Evolutionary conservation across 495 filamentous ascomycete genomes (phyloP), one percentile per base, ranked within the genome.

Genomic region (Astrocystis sublimbata): DNA sequence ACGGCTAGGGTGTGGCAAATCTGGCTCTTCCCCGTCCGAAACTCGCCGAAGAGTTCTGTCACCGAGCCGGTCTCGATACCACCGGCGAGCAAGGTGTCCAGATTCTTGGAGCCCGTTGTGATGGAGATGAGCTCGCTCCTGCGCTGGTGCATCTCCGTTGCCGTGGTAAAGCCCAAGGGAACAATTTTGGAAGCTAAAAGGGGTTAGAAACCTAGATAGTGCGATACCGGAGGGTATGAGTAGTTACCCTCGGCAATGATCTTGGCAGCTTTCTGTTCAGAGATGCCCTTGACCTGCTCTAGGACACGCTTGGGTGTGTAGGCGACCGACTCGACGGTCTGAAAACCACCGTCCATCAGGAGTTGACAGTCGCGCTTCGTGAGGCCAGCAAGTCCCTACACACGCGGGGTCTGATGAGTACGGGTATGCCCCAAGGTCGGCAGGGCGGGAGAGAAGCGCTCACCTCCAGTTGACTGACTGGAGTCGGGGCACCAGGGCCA

Each of bases 1-100:
- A 98, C 94, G 1, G 96, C 94, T n/a, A 98, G 85, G 0, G 94
- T 98, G 71, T 98, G 96, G 68, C 96, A 98, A 50, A 98, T 93
- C 71, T 98, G 94, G 73, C 91, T 96, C 76, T 98, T 98, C 74
- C 94, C 94, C 0, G 94, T 98, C 67, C 94, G 82, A 73, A 98
- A 98, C 76, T 98, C 94, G 77, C 94, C 94, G 70, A 98, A 98
- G 9, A 98, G 88, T 71, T 98, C 94, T n/a, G 94, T 98, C 41
- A 98, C 96, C 13, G 92, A 96, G 30, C 94, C 94, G 0, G 94
- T 98, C 77, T 98, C 94, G 61, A 98, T 83, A 47, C 94, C 94
- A 61, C 94, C 94, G 26, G 93, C 94, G 8, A 98, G 84, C 23
- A 98, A 83, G 42, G 96, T 98, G 68, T 98, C 94, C 10, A 98